Conservation (phyloP, 257 asterid species). For the Przewalskia tangutica region DNA sequence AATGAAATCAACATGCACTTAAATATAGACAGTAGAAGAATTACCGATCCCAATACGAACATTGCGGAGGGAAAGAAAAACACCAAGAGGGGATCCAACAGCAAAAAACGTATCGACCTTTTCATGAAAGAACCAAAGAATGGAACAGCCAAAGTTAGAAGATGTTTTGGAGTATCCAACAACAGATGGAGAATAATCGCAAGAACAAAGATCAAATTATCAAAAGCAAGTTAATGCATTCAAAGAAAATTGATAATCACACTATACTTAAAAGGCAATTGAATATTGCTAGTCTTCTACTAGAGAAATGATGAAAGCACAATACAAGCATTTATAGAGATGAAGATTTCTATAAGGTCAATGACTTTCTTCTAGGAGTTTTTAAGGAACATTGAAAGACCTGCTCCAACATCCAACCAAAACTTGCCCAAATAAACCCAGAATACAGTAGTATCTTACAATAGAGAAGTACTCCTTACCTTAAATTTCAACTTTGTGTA, state of each 20-base stretch:
- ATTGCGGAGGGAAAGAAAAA: constrained; percentile 91
- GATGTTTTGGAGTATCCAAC: not conserved
- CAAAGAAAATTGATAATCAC: not conserved
- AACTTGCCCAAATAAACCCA: not conserved
- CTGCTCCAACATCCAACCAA: not conserved
- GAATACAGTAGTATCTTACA: not conserved
- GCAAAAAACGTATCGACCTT: constrained; percentile 96
- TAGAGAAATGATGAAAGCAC: not conserved
- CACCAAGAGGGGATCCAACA: constrained; percentile 98
- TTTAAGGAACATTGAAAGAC: not conserved
- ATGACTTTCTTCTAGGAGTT: not conserved
- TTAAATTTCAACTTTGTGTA: constrained; percentile 77
- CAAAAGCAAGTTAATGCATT: not conserved
- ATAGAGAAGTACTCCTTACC: constrained; percentile 30
- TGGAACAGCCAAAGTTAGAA: not conserved
- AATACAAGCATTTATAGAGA: not conserved
- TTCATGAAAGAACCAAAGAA: constrained; percentile 14
- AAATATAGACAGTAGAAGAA: constrained; percentile 7
- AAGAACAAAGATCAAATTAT: not conserved
- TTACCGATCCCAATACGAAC: constrained; percentile 90
- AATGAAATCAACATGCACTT: not conserved
- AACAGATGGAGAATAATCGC: not conserved
- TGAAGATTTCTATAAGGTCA: not conserved
- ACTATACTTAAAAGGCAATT: not conserved
- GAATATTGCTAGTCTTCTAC: not conserved